phyloP scores from a whole-genome alignment of 257 asterid species.

The Solanum gandarillasii region DNA sequence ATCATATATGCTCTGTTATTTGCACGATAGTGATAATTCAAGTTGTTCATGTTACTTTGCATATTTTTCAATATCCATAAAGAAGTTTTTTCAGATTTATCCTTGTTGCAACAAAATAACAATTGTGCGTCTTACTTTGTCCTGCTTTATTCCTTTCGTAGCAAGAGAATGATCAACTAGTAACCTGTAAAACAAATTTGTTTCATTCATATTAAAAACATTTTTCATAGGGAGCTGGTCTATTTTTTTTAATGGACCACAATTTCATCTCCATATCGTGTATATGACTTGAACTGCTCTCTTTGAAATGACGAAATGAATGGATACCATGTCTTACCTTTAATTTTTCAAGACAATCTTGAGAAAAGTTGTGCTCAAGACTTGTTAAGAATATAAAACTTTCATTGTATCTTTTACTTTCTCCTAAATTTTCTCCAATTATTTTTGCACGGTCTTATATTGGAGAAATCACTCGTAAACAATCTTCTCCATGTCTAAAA shows the following conservation, averaged over 20 bases:
- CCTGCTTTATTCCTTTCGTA: too few species aligned
- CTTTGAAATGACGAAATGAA: not conserved
- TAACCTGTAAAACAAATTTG: too few species aligned
- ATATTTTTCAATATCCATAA: not conserved
- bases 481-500: not conserved
- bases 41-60: not conserved
- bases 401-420: constrained; percentile 1
- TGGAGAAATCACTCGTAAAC: constrained; percentile 1
- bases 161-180: too few species aligned
- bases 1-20: not conserved
- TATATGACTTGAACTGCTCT: not conserved
- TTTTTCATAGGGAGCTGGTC: too few species aligned
- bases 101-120: not conserved
- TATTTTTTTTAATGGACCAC: too few species aligned
- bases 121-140: too few species aligned
- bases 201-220: too few species aligned
- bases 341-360: constrained; percentile 2
- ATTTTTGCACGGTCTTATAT: not conserved
- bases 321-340: not conserved
- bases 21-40: too few species aligned
- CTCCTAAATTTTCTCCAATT: constrained; percentile 1
- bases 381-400: not conserved
- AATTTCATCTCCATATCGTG: not conserved
- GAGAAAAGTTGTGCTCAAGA: not conserved
- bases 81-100: too few species aligned